Conservation (phyloP, 106 monocot genomes). For the Posidonia australis region DNA sequence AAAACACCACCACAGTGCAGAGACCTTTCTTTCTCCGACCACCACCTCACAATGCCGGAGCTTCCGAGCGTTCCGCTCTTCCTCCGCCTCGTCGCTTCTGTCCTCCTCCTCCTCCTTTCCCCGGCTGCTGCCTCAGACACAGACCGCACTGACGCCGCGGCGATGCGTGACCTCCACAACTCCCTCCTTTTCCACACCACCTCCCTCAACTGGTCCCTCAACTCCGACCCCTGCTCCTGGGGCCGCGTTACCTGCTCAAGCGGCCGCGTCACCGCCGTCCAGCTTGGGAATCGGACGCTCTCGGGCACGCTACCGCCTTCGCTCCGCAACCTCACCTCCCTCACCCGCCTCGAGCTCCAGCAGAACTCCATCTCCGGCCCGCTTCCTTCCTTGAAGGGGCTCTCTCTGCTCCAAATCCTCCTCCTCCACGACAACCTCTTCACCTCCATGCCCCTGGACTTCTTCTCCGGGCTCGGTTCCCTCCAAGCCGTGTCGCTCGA, state of each 20-base stretch:
- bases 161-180: constrained; percentile 9
- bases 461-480: constrained; percentile 36
- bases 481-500: constrained; percentile 36
- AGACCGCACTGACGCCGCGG: constrained; percentile 14
- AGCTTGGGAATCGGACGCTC: constrained; percentile 35
- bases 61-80: not conserved
- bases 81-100: not conserved
- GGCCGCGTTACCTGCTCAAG: constrained; percentile 24
- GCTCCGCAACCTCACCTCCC: constrained; percentile 32
- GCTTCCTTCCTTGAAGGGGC: constrained; percentile 34
- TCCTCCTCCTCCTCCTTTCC: not conserved
- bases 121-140: not conserved
- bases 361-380: constrained; percentile 32
- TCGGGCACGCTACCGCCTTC: constrained; percentile 26
- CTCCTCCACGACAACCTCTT: constrained; percentile 47
- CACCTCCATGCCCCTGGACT: constrained; percentile 31
- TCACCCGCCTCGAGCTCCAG: constrained; percentile 47
- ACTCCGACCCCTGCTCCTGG: constrained; percentile 48
- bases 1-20: not conserved
- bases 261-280: constrained; percentile 35
- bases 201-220: constrained; percentile 4
- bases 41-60: not conserved
- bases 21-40: not conserved
- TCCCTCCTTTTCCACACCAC: not conserved
- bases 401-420: constrained; percentile 27